phyloP scores from a whole-genome alignment of 345 rosid genomes.

The Fremontodendron californicum region DNA sequence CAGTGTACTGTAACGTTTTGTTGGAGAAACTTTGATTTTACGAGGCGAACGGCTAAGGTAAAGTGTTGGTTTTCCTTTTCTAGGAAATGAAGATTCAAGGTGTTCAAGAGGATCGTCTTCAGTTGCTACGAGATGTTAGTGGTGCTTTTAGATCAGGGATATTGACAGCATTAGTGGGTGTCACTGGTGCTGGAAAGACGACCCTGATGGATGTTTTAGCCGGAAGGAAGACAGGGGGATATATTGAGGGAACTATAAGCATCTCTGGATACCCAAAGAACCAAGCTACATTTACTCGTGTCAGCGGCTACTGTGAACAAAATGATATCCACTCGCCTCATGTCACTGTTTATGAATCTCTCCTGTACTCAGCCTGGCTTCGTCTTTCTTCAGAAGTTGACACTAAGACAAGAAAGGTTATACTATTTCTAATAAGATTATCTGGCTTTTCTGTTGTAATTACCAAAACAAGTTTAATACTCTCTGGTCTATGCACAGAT shows the following conservation, averaged over 20 bases:
- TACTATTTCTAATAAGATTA: not conserved
- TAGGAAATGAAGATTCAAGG: constrained; percentile 75
- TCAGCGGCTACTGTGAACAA: constrained; percentile 84
- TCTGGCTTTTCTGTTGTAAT: not conserved
- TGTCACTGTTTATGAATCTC: constrained; percentile 69
- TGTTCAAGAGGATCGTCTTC: constrained; percentile 46
- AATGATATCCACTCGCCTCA: constrained; percentile 80
- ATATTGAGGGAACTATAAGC: constrained; percentile 57
- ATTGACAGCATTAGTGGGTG: constrained; percentile 70
- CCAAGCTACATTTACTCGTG: constrained; percentile 70
- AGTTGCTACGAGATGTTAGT: constrained; percentile 52
- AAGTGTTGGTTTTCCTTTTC: not conserved
- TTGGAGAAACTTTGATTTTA: not conserved
- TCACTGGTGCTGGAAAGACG: constrained; percentile 84
- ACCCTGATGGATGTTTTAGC: constrained; percentile 76
- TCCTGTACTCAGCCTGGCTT: constrained; percentile 71
- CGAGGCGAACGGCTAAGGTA: not conserved
- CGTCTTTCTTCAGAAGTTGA: constrained; percentile 53
- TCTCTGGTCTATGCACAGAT: constrained; percentile 23
- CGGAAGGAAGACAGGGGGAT: constrained; percentile 73
- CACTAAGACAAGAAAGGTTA: constrained; percentile 38
- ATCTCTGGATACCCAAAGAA: constrained; percentile 75
- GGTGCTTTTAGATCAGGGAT: constrained; percentile 74
- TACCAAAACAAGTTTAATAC: not conserved
- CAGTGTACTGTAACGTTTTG: too few relatives aligned